Conservation (phyloP, 805 yeast genomes). For the Yamadazyma paraphyllophila region DNA sequence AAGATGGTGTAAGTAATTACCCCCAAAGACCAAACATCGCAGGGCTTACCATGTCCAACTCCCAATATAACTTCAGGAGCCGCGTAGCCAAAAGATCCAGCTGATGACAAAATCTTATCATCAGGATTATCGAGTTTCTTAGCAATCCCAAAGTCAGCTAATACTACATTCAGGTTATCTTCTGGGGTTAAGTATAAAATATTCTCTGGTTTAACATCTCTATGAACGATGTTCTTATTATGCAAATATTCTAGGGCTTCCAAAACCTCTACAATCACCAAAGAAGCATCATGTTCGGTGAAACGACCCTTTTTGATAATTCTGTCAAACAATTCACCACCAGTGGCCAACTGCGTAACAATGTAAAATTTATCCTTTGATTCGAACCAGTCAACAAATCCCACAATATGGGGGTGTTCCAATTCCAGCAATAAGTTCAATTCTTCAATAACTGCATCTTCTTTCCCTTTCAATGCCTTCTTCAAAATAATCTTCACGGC, state of each 20-base stretch:
- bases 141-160: constrained; percentile 97
- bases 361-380: constrained; percentile 87
- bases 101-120: constrained; percentile 65
- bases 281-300: constrained; percentile 85
- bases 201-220: constrained; percentile 95
- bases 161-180: constrained; percentile 65
- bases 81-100: constrained; percentile 94
- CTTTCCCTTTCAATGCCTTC: constrained; percentile 79
- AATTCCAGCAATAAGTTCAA: constrained; percentile 64
- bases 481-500: constrained; percentile 89
- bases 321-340: constrained; percentile 92
- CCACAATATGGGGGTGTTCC: constrained; percentile 84
- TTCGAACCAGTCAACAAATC: constrained; percentile 90
- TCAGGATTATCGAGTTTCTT: constrained; percentile 60
- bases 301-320: constrained; percentile 78
- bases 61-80: constrained; percentile 90
- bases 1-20: constrained; percentile 86
- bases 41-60: constrained; percentile 89
- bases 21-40: constrained; percentile 95
- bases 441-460: constrained; percentile 76
- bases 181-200: constrained; percentile 63
- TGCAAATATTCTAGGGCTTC: constrained; percentile 82
- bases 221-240: constrained; percentile 74
- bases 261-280: constrained; percentile 68
- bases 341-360: constrained; percentile 92